Percentiles rank a stretch among this genome's conserved stretches.
These are phyloP conservation scores for Cymbopogon flexuosus DNA, from an alignment of 202 grass and related monocot genomes.

Conservation along the genomic window DNA sequence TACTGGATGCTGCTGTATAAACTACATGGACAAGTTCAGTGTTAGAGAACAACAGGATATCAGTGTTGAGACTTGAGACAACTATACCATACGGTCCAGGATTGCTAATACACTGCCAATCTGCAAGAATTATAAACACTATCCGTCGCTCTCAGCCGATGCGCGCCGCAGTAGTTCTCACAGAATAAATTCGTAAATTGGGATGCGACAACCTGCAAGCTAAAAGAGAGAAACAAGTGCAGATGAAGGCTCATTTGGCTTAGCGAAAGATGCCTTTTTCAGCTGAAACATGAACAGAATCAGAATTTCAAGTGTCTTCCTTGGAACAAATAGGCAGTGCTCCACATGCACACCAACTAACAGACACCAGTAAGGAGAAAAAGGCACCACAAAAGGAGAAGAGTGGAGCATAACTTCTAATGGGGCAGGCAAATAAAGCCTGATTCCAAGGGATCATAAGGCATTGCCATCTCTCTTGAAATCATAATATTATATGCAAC, in stretches of 20 bases:
- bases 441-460: constrained; percentile 61
- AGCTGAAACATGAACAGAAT: constrained; percentile 37
- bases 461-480: constrained; percentile 29
- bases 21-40: neutral
- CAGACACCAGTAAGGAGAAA: constrained; percentile 29
- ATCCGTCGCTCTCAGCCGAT: constrained; percentile 20
- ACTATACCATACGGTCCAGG: constrained; percentile 22
- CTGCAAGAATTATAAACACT: constrained; percentile 13
- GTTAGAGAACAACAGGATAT: constrained; percentile 24
- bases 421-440: constrained; percentile 63
- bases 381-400: constrained; percentile 23
- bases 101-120: constrained; percentile 25
- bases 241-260: constrained; percentile 36
- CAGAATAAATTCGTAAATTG: constrained; percentile 33
- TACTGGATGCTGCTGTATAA: constrained; percentile 38
- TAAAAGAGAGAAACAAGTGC: constrained; percentile 35
- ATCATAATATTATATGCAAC: constrained; percentile 42
- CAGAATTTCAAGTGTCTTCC: constrained; percentile 28
- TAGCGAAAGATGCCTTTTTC: constrained; percentile 36
- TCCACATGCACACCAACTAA: constrained; percentile 43
- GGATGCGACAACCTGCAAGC: constrained; percentile 36
- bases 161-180: neutral
- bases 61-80: constrained; percentile 20
- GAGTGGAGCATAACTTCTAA: constrained; percentile 65
- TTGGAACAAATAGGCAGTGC: constrained; percentile 36